These are phyloP conservation scores for Isatis tinctoria DNA, from an alignment of 345 rosid species.

Conservation along the genomic window DNA sequence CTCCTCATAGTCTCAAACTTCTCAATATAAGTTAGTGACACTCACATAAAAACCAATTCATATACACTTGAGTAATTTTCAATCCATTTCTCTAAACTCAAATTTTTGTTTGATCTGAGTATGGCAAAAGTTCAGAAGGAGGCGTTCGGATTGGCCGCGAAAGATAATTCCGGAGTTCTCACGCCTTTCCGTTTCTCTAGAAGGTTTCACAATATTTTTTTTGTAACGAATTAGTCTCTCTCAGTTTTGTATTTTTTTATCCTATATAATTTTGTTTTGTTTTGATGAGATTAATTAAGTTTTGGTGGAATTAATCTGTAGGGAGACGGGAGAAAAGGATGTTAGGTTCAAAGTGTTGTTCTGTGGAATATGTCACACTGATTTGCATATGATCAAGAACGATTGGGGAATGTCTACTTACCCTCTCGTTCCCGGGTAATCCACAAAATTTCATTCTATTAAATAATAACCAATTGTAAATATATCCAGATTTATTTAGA, in stretches of 20 bases:
- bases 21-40: neutral
- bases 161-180: constrained; percentile 41
- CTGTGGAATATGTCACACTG: constrained; percentile 77
- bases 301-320: constrained; percentile 17
- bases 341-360: constrained; percentile 57
- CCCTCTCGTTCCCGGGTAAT: constrained; percentile 69
- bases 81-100: neutral
- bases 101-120: neutral
- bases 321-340: constrained; percentile 62
- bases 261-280: neutral
- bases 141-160: constrained; percentile 53
- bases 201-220: constrained; percentile 28
- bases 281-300: neutral
- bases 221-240: neutral
- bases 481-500: too few relatives aligned
- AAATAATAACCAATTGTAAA: neutral
- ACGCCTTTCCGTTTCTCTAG: constrained; percentile 49
- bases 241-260: neutral
- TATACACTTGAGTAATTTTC: neutral
- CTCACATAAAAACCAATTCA: neutral
- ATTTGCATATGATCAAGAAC: constrained; percentile 45
- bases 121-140: constrained; percentile 4
- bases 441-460: neutral
- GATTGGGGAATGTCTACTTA: constrained; percentile 46
- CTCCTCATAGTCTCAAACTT: neutral